Conservation (phyloP, 2,329 filamentous ascomycete species). For the Domatiomyces catenatus region DNA sequence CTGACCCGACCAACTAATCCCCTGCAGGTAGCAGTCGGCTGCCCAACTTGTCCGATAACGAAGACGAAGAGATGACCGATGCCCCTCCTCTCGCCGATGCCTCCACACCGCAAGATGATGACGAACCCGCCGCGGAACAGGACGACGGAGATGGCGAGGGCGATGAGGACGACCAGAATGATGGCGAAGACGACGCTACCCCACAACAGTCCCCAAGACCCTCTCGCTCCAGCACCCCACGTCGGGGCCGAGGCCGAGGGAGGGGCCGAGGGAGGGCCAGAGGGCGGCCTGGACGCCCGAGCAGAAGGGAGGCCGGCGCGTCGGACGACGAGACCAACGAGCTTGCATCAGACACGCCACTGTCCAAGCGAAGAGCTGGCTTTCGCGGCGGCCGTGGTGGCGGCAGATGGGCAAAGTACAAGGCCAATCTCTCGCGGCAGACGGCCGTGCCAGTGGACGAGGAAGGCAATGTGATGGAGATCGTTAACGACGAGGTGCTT, state of each 20-base stretch:
- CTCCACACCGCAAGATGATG: constrained; percentile 21
- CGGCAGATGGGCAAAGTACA: constrained; percentile 57
- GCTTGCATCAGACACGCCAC: constrained; percentile 27
- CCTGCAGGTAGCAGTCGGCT: constrained; percentile 28
- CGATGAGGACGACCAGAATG: constrained; percentile 23
- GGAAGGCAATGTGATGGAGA: constrained; percentile 80
- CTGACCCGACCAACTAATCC: constrained; percentile 1
- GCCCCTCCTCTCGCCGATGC: constrained; percentile 21
- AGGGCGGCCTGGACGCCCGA: constrained; percentile 63
- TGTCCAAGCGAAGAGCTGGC: constrained; percentile 49
- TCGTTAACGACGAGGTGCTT: constrained; percentile 80
- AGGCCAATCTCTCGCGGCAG: constrained; percentile 57
- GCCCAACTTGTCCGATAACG: constrained; percentile 27
- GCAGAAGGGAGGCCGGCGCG: constrained; percentile 72
- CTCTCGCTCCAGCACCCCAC: constrained; percentile 36
- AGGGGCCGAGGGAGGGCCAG: constrained; percentile 6
- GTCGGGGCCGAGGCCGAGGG: constrained; percentile 39
- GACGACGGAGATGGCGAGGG: constrained; percentile 15
- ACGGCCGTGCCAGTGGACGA: constrained; percentile 80
- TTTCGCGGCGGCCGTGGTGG: constrained; percentile 41
- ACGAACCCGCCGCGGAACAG: constrained; percentile 15
- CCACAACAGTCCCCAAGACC: constrained; percentile 28
- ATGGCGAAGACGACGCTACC: constrained; percentile 30
- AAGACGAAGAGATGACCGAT: constrained; percentile 32
- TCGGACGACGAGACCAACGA: constrained; percentile 42